Evolutionary conservation across 306 rosid species (phyloP).

Genomic region (Sesbania bispinosa): DNA sequence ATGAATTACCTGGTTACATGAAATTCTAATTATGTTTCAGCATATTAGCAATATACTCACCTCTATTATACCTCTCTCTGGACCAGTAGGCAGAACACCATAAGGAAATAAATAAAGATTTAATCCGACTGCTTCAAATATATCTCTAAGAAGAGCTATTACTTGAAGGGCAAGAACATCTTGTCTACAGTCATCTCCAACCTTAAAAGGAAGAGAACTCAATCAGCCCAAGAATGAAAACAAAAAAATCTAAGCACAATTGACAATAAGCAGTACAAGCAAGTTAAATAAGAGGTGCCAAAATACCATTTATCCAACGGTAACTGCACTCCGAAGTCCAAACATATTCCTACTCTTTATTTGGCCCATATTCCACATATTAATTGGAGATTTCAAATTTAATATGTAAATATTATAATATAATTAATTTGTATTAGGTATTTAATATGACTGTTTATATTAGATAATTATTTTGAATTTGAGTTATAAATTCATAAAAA

Average conservation of each 20-base stretch:
- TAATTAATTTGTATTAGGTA: too few species aligned
- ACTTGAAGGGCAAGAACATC: slow-evolving; percentile 99
- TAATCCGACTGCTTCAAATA: slow-evolving; percentile 88
- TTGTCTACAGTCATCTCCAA: slow-evolving; percentile 99
- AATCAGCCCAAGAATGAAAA: slow-evolving; percentile 29
- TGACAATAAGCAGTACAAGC: slow-evolving; percentile 7
- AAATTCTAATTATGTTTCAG: slow-evolving; percentile 12
- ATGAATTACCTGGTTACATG: background rate
- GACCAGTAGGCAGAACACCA: slow-evolving; percentile 97
- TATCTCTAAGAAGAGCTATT: slow-evolving; percentile 89
- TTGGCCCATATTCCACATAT: background rate
- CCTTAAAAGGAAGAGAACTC: slow-evolving; percentile 47
- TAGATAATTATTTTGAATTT: too few species aligned
- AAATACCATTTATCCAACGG: background rate
- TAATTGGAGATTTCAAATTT: background rate
- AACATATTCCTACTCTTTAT: background rate
- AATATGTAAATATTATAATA: too few species aligned
- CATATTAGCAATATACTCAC: slow-evolving; percentile 43
- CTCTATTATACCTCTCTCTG: slow-evolving; percentile 95
- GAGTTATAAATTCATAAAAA: too few species aligned
- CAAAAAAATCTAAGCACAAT: background rate
- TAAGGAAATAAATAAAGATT: slow-evolving; percentile 90
- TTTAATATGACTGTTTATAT: too few species aligned
- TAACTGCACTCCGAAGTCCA: background rate
- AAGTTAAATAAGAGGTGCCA: background rate